A percentile compares a stretch with the other conserved stretches of the same genome.
Conservation (phyloP, 345 rosid genomes). For the Arabis alpina region DNA sequence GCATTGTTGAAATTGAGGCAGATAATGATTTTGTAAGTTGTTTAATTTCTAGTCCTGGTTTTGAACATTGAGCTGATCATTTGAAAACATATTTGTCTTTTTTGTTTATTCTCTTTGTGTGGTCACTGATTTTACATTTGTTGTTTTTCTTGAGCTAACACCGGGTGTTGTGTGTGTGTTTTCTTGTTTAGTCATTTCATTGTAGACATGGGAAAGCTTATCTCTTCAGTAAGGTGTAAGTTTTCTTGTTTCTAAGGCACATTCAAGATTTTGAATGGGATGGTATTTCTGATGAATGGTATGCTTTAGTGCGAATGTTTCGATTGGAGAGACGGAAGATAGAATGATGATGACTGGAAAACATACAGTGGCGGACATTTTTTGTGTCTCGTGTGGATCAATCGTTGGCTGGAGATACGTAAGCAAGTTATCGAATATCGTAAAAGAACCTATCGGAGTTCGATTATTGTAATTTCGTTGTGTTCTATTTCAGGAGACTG, state of each 20-base stretch:
- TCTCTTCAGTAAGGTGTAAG: slow-evolving; percentile 98
- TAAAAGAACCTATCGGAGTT: neutral
- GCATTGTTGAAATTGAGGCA: slow-evolving; percentile 16
- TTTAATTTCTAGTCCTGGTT: neutral
- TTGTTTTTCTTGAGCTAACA: slow-evolving; percentile 23
- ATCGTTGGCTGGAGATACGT: slow-evolving; percentile 98
- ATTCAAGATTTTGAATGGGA: neutral
- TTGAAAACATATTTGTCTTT: neutral
- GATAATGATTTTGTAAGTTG: neutral
- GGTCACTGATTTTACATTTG: slow-evolving; percentile 16
- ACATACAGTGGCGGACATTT: slow-evolving; percentile 91
- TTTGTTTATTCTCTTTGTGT: neutral
- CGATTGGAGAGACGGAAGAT: slow-evolving; percentile 74
- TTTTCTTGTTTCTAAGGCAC: slow-evolving; percentile 45
- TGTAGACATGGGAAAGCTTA: slow-evolving; percentile 95
- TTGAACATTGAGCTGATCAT: slow-evolving; percentile 17
- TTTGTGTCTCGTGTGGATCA: slow-evolving; percentile 96
- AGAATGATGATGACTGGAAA: slow-evolving; percentile 86
- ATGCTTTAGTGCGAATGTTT: slow-evolving; percentile 66
- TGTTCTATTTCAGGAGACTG: slow-evolving; percentile 69
- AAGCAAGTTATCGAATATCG: slow-evolving; percentile 43
- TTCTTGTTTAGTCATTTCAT: slow-evolving; percentile 73
- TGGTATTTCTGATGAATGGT: slow-evolving; percentile 12
- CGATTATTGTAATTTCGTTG: neutral
- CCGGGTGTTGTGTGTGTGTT: neutral